Evolutionary conservation across 2,329 filamentous ascomycete genomes (phyloP).

Genomic region (Blastomyces gilchristii): DNA sequence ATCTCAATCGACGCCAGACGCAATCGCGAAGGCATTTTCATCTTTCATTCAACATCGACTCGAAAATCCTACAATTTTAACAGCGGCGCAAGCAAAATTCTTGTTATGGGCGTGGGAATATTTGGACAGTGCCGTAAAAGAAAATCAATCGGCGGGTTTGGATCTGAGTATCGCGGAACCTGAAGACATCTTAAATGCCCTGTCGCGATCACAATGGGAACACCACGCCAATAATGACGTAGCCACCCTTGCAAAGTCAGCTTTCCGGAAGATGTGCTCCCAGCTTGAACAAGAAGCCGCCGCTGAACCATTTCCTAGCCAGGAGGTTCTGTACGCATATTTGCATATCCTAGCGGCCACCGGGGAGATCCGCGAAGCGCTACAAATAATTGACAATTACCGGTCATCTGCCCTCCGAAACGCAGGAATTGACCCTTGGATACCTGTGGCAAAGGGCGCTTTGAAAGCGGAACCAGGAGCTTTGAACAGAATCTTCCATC

Average conservation of each 20-base stretch:
- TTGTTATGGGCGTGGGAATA: slow-evolving; percentile 52
- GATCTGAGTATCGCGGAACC: slow-evolving; percentile 15
- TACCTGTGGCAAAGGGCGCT: slow-evolving; percentile 46
- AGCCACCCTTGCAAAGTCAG: slow-evolving; percentile 32
- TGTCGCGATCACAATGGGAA: slow-evolving; percentile 28
- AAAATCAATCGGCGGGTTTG: not conserved
- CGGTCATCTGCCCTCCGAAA: slow-evolving; percentile 26
- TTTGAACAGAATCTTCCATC: slow-evolving; percentile 16
- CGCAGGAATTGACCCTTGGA: slow-evolving; percentile 28
- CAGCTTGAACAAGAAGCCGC: not conserved
- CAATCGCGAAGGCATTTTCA: slow-evolving; percentile 55
- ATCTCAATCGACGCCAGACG: slow-evolving; percentile 50
- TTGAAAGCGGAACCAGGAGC: slow-evolving; percentile 37
- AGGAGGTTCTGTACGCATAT: slow-evolving; percentile 36
- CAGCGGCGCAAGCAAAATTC: slow-evolving; percentile 54
- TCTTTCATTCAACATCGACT: slow-evolving; percentile 51
- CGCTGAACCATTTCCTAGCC: slow-evolving; percentile 14
- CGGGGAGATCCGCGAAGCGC: slow-evolving; percentile 47
- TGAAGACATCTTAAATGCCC: slow-evolving; percentile 31
- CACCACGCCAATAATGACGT: slow-evolving; percentile 30
- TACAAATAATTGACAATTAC: slow-evolving; percentile 36
- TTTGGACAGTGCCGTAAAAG: slow-evolving; percentile 33
- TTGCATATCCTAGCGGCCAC: slow-evolving; percentile 45
- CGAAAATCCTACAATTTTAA: slow-evolving; percentile 45
- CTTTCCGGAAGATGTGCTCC: slow-evolving; percentile 26